Evolutionary conservation across 768 basidiomycete species (phyloP).

Genomic region (Serpula lacrymans): DNA sequence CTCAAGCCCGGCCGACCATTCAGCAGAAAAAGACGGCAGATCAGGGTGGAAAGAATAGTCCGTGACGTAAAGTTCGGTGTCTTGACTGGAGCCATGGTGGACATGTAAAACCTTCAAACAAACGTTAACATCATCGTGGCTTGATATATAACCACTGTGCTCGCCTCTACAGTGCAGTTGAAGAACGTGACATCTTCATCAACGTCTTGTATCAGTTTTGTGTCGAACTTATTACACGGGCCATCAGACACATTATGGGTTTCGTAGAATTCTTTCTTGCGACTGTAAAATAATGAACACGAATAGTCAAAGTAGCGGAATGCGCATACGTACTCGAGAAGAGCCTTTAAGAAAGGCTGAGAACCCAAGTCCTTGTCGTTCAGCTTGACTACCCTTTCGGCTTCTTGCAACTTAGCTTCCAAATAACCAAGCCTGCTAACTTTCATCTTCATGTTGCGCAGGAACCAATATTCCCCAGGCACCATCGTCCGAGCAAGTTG

Average conservation of each 20-base stretch:
- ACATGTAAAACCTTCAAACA: slow-evolving; percentile 44
- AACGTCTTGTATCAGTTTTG: slow-evolving; percentile 47
- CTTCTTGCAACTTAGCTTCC: slow-evolving; percentile 51
- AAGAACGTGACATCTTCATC: slow-evolving; percentile 40
- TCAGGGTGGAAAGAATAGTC: slow-evolving; percentile 58
- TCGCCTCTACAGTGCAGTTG: slow-evolving; percentile 59
- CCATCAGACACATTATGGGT: slow-evolving; percentile 20
- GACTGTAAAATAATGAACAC: slow-evolving; percentile 31
- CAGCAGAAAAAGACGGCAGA: slow-evolving; percentile 29
- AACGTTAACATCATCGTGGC: not conserved
- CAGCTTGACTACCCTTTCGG: slow-evolving; percentile 42
- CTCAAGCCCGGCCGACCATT: slow-evolving; percentile 45
- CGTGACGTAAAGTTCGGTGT: slow-evolving; percentile 51
- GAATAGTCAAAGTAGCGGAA: not conserved
- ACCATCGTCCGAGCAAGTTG: slow-evolving; percentile 40
- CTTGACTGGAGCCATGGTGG: slow-evolving; percentile 27
- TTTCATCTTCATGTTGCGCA: slow-evolving; percentile 51
- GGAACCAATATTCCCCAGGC: slow-evolving; percentile 46
- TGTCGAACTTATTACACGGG: slow-evolving; percentile 33
- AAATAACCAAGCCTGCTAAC: slow-evolving; percentile 35
- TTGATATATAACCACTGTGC: not conserved
- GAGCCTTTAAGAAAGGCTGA: slow-evolving; percentile 38
- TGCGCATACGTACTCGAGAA: slow-evolving; percentile 46
- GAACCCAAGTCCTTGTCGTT: slow-evolving; percentile 34
- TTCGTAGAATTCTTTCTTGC: slow-evolving; percentile 41